A percentile compares a stretch with the other conserved stretches of the same genome.
phyloP scores from a whole-genome alignment of 1,284 basidiomycete genomes.

The Malassezia restricta region DNA sequence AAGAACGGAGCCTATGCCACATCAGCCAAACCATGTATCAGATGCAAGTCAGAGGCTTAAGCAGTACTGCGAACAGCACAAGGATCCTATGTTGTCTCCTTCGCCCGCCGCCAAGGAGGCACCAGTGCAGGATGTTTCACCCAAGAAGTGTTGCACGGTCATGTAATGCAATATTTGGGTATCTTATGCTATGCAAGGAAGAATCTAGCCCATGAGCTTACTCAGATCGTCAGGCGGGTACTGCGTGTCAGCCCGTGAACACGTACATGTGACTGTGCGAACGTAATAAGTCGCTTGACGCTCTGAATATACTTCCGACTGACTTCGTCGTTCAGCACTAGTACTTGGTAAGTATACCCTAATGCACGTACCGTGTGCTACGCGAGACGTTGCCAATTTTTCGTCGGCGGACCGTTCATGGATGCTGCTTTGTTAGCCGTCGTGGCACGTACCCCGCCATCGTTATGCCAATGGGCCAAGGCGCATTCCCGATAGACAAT shows the following conservation, averaged over 20 bases:
- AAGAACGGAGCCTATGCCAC: too few species aligned
- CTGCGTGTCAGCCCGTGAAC: not conserved
- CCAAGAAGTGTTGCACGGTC: not conserved
- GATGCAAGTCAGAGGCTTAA: too few species aligned
- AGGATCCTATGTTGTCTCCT: not conserved
- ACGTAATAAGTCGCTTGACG: constrained; percentile 61
- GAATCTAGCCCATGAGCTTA: constrained; percentile 13
- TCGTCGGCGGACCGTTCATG: constrained; percentile 93
- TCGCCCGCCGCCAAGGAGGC: not conserved
- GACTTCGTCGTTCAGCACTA: constrained; percentile 91
- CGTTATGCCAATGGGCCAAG: constrained; percentile 98
- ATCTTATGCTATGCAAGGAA: not conserved
- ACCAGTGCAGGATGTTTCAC: not conserved
- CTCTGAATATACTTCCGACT: constrained; percentile 98
- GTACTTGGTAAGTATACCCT: not conserved
- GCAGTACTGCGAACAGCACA: not conserved
- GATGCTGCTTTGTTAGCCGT: constrained; percentile 55
- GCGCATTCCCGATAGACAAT: constrained; percentile 91
- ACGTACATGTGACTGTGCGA: constrained; percentile 26
- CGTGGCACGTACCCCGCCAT: constrained; percentile 67
- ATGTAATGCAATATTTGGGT: not conserved
- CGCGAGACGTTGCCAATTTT: constrained; percentile 90
- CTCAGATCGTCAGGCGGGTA: constrained; percentile 14
- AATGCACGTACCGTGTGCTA: constrained; percentile 57
- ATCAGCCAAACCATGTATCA: too few species aligned